Conservation (phyloP, 2,329 filamentous ascomycete species). For the Xylariaceae sp. region DNA sequence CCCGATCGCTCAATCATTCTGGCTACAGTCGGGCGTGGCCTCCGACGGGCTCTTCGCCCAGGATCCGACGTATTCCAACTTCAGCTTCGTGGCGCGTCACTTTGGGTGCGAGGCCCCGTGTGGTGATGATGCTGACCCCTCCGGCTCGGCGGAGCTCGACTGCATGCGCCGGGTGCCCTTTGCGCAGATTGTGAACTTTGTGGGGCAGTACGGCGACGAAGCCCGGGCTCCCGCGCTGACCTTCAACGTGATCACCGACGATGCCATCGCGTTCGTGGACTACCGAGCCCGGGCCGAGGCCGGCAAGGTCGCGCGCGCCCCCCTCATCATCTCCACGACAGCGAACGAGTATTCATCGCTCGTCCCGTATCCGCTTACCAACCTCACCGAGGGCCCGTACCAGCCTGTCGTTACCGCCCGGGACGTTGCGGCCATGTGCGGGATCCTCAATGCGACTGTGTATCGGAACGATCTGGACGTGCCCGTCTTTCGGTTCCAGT, state of each 20-base stretch:
- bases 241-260: slow-evolving; percentile 26
- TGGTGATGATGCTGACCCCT: not conserved
- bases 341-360: slow-evolving; percentile 28
- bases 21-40: slow-evolving; percentile 37
- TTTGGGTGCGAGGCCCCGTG: slow-evolving; percentile 27
- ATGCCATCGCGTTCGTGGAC: slow-evolving; percentile 26
- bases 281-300: slow-evolving; percentile 22
- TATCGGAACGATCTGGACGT: slow-evolving; percentile 23
- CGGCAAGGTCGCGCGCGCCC: slow-evolving; percentile 22
- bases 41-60: slow-evolving; percentile 22
- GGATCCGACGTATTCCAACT: slow-evolving; percentile 27
- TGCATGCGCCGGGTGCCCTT: slow-evolving; percentile 32
- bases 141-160: slow-evolving; percentile 25
- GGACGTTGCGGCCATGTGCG: slow-evolving; percentile 10
- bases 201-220: slow-evolving; percentile 11
- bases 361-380: slow-evolving; percentile 22
- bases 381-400: slow-evolving; percentile 26
- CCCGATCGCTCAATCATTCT: slow-evolving; percentile 38
- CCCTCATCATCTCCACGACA: slow-evolving; percentile 28
- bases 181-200: slow-evolving; percentile 11
- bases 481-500: slow-evolving; percentile 35
- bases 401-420: slow-evolving; percentile 8
- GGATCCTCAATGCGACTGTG: slow-evolving; percentile 8
- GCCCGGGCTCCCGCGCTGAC: slow-evolving; percentile 15
- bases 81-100: slow-evolving; percentile 30